Evolutionary conservation across 441 rosid species (phyloP).

Genomic region (Erodium chrysanthum): DNA sequence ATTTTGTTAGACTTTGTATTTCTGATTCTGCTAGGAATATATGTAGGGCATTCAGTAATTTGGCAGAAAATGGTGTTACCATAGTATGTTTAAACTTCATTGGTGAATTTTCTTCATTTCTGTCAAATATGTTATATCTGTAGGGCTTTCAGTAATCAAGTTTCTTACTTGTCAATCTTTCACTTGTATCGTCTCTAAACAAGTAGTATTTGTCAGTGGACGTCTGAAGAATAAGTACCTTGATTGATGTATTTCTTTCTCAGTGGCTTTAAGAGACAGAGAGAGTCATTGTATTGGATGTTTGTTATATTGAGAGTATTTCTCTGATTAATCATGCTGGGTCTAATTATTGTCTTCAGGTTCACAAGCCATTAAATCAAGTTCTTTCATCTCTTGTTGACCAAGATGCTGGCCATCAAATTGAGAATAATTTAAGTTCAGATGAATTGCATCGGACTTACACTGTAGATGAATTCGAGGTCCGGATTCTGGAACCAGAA

Average conservation of each 20-base stretch:
- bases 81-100: too few relatives aligned
- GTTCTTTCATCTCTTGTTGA: constrained; percentile 86
- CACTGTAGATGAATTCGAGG: constrained; percentile 80
- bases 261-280: neutral
- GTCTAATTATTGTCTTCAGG: constrained; percentile 38
- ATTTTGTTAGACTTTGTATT: too few relatives aligned
- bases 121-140: too few relatives aligned
- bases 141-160: too few relatives aligned
- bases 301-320: neutral
- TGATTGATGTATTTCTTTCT: neutral
- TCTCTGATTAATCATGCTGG: constrained; percentile 20
- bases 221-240: too few relatives aligned
- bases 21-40: too few relatives aligned
- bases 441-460: constrained; percentile 76
- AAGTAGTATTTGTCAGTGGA: too few relatives aligned
- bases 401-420: constrained; percentile 90
- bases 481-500: constrained; percentile 84
- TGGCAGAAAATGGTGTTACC: too few relatives aligned
- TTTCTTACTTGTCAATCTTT: too few relatives aligned
- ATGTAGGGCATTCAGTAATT: too few relatives aligned
- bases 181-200: too few relatives aligned
- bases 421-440: constrained; percentile 66
- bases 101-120: too few relatives aligned
- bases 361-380: constrained; percentile 76
- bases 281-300: neutral